Evolutionary conservation across 179 eudicot species (phyloP).

Genomic region (Heliamphora pulchella): DNA sequence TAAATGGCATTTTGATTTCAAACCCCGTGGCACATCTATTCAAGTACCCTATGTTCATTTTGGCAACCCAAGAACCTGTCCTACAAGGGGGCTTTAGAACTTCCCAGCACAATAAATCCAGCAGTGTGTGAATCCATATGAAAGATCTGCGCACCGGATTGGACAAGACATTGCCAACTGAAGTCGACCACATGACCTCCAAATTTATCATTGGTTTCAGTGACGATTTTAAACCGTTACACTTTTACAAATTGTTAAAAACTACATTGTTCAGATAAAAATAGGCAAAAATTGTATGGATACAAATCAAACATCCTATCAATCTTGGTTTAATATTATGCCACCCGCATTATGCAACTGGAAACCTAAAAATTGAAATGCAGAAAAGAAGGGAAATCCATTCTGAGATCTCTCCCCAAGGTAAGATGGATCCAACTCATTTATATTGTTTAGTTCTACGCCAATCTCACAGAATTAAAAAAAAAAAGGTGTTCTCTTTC

Average conservation of each 20-base stretch:
- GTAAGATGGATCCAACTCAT: background rate
- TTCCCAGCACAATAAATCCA: no score
- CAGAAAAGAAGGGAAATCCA: background rate
- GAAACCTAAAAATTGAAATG: background rate
- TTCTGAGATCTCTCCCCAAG: background rate
- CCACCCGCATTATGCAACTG: background rate
- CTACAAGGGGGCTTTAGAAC: no score
- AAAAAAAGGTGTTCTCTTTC: background rate
- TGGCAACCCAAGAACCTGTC: no score
- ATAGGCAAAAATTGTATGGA: background rate
- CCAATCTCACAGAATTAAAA: background rate
- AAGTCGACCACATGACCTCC: no score
- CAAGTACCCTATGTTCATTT: no score
- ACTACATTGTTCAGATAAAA: background rate
- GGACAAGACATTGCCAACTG: no score
- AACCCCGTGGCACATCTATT: background rate
- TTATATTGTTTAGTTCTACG: no score
- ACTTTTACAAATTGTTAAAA: background rate
- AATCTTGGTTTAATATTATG: background rate
- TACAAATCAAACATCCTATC: background rate
- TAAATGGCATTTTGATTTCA: background rate
- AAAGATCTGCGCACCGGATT: no score
- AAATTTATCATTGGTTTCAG: no score
- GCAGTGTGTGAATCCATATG: no score
- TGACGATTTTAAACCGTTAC: no score